These are phyloP conservation scores for Physaria fendleri DNA, from an alignment of 345 rosid genomes.

Conservation along the genomic window DNA sequence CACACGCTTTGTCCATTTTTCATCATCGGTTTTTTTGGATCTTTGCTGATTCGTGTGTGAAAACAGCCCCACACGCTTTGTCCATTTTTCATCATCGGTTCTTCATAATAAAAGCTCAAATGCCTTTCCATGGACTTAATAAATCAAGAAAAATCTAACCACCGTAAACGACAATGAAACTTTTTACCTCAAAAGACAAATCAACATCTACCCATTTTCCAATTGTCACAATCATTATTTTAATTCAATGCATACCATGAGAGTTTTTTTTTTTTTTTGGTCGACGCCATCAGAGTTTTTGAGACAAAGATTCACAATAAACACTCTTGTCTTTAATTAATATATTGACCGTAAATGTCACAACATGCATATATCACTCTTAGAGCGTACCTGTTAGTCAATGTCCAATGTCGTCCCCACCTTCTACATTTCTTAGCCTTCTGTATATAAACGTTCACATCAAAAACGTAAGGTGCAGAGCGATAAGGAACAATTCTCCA, in stretches of 20 bases:
- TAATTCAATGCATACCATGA: conserved; percentile 3
- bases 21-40: conserved; percentile 17
- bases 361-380: background rate
- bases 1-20: conserved; percentile 17
- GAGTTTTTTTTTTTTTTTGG: too few species aligned
- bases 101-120: conserved; percentile 13
- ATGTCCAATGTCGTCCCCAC: conserved; percentile 12
- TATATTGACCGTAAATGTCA: conserved; percentile 16
- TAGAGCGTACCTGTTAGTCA: conserved; percentile 21
- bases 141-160: background rate
- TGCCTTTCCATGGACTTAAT: background rate
- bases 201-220: background rate
- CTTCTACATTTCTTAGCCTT: conserved; percentile 14
- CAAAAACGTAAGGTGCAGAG: conserved; percentile 24
- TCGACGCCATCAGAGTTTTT: too few species aligned
- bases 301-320: conserved; percentile 11
- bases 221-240: conserved; percentile 6
- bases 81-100: conserved; percentile 14
- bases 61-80: conserved; percentile 17
- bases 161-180: too few species aligned
- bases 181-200: too few species aligned
- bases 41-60: conserved; percentile 20
- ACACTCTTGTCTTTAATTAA: conserved; percentile 1
- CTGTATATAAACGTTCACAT: too few species aligned
- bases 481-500: conserved; percentile 42